Percentiles rank a stretch among this genome's conserved stretches.
These are phyloP conservation scores for Fistulifera pelliculosa DNA, from an alignment of 108 stramenopile species.

Conservation along the genomic window DNA sequence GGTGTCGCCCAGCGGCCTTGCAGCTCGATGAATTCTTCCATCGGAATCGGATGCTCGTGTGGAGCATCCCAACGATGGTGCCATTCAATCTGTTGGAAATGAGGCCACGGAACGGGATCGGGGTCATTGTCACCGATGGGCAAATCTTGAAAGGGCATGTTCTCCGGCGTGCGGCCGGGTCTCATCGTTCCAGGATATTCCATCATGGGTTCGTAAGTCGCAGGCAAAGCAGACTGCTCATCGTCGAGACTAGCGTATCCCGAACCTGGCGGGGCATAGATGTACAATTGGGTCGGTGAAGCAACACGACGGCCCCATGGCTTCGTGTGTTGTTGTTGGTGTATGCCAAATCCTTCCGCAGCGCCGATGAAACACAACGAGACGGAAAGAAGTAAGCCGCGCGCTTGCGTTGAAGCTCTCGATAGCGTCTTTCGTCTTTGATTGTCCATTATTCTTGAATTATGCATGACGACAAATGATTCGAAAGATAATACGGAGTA, in stretches of 20 bases:
- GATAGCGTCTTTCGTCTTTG: too few species aligned
- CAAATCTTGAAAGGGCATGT: constrained; percentile 79
- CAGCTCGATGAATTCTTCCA: constrained; percentile 81
- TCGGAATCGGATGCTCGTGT: constrained; percentile 58
- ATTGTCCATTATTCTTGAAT: too few species aligned
- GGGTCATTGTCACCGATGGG: constrained; percentile 69
- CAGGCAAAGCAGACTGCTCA: constrained; percentile 44
- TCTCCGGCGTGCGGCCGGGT: constrained; percentile 76
- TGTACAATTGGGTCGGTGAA: neutral
- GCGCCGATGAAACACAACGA: too few species aligned
- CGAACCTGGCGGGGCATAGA: constrained; percentile 46
- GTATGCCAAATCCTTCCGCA: too few species aligned
- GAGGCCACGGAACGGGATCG: constrained; percentile 86
- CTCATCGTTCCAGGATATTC: constrained; percentile 92
- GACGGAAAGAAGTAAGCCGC: too few species aligned
- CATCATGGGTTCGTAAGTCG: constrained; percentile 85
- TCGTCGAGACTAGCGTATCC: constrained; percentile 39
- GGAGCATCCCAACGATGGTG: constrained; percentile 83
- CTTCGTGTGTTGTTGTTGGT: too few species aligned
- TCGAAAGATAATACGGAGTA: too few species aligned
- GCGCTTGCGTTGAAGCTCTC: too few species aligned
- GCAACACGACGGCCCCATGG: too few species aligned
- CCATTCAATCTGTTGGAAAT: constrained; percentile 87
- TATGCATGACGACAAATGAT: too few species aligned
- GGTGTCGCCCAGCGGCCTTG: constrained; percentile 76